Base-by-base conservation (phyloP, 306 rosid genomes). In the Crataegus laevigata region DNA sequence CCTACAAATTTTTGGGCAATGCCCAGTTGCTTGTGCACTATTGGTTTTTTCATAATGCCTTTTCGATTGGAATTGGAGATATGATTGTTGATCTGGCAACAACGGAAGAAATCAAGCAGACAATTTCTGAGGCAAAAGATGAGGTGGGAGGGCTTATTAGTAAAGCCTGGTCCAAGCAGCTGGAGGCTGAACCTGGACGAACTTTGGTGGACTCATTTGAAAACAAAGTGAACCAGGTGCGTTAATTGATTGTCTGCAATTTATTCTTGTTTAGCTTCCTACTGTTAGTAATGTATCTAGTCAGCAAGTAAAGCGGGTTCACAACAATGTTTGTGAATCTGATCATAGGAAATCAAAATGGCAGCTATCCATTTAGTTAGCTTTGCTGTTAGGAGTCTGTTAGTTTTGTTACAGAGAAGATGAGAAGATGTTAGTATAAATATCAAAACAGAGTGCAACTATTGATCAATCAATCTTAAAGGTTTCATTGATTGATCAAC, bases 21-120 rank as follows among this genome's bases (percentile, higher is more conserved):
- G 89, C 96, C 72, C 98, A 94, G 79, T 94, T 97, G 98, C 98
- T 94, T 63, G 97, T 90, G 59, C 91, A 94, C 80, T 94, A 91
- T 73, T 94, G 98, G 98, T 91, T 94, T 83, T 81, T 94, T 82
- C 98, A 94, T 83, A 81, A 94, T 75, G 98, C 87, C 66, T 94
- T 91, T 82, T 91, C 96, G 84, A 94, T 94, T 78, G 98, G 98
- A 60, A 91, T 94, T 24, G 98, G 98, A 61, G 98, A 91, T 81
- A 94, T 96, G 59, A 90, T 94, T 85, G 78, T n/a, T n/a, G n/a
- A n/a, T n/a, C n/a, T n/a, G n/a, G n/a, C 86, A 6, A 94, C 98
- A 13, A 94, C 90, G 98, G 97, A 94, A 72, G 79, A 80, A 71
- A 94, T 94, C 67, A 91, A 94, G 79, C 89, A 86, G 59, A 94